Evolutionary conservation across 2,329 filamentous ascomycete species (phyloP), one percentile per base, ranked within the genome.

Genomic region (Pezicula radicicola): DNA sequence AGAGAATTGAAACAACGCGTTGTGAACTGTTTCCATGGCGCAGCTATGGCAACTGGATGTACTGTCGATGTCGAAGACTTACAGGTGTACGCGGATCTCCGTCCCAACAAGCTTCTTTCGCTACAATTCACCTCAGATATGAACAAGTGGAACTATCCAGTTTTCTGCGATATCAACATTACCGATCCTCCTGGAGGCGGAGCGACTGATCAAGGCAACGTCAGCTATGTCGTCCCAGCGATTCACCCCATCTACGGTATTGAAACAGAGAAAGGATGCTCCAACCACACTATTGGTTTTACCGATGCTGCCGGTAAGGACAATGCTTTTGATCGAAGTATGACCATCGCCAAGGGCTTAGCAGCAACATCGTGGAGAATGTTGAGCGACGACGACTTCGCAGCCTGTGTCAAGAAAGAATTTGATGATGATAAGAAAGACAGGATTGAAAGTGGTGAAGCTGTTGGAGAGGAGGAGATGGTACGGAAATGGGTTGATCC

Each of bases 1-100:
- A 25, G 40, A 15, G 35, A 36, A 10, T 35, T 55, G 10, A 33
- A 21, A 28, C 41, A 49, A 21, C 40, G 51, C 18, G 50, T 47
- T 19, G 40, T 52, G 12, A 21, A 42, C 12, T 55, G 53, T 28
- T 50, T 55, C 40, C 19, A 53, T n/a, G 53, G 51, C 18, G 50
- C 51, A 10, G 53, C 46, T n/a, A 39, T 33, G 18, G 39, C 42
- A 12, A 50, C 53, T 18, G 53, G 51, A n/a, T 55, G 53, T 28
- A 35, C 27, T 25, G 18, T 55, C 13, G 53, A 53, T 6, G 19
- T 48, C 16, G 10, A 48, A 16, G 15, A 30, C n/a, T 36, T 18
- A 18, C 19, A 35, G n/a, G 9, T 39, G 16, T 51, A 51, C 18
- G 35, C 42, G 8, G 49, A 51, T 6, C 28, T 51, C 13, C 15